Evolutionary conservation across 306 rosid genomes (phyloP).

Genomic region (Vigna hirtella): DNA sequence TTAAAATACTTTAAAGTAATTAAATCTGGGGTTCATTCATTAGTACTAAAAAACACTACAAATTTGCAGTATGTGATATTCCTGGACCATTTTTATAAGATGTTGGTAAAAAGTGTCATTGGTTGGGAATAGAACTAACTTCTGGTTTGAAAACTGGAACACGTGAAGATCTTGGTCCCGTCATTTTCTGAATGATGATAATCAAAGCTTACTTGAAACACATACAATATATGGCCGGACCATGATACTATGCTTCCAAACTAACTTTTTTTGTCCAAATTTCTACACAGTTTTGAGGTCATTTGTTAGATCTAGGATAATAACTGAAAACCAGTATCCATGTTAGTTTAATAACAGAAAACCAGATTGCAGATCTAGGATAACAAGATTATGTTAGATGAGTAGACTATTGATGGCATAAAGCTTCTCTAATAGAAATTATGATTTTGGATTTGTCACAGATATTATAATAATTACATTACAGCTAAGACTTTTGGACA

Average conservation of each 20-base stretch:
- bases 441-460: neutral
- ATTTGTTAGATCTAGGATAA: no score
- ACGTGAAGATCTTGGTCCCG: conserved; percentile 35
- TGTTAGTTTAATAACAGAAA: neutral
- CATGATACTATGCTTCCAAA: no score
- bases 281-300: no score
- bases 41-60: neutral
- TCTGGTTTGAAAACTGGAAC: conserved; percentile 18
- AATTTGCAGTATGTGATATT: neutral
- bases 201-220: no score
- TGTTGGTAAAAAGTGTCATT: neutral
- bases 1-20: no score
- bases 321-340: neutral
- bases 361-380: neutral
- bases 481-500: no score
- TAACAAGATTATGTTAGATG: neutral
- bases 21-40: no score
- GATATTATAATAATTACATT: no score
- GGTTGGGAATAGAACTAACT: neutral
- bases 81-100: neutral
- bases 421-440: neutral
- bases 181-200: conserved; percentile 10
- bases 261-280: no score
- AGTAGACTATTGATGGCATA: conserved; percentile 14
- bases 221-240: no score